Conservation (phyloP, 2,329 filamentous ascomycete species). For the Nemania sp. region DNA sequence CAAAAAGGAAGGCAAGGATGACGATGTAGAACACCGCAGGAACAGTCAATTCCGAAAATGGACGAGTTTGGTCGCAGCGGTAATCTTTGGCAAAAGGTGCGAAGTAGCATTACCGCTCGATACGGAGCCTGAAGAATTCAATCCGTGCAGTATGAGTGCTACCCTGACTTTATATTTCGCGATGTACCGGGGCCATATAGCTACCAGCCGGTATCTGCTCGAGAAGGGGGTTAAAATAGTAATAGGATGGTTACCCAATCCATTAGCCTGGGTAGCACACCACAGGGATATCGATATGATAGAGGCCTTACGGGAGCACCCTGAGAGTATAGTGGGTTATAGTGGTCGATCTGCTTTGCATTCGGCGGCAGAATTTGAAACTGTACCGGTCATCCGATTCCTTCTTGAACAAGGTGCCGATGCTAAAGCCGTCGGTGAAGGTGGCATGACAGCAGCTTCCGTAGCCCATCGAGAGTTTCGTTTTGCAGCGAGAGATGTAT, state of each 20-base stretch:
- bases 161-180: not conserved
- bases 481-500: not conserved
- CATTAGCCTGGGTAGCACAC: not conserved
- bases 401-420: constrained; percentile 13
- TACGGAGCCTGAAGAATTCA: not conserved
- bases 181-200: not conserved
- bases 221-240: not conserved
- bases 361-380: constrained; percentile 6
- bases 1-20: not conserved
- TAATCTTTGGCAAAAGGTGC: not conserved
- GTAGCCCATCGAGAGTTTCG: not conserved
- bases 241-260: not conserved
- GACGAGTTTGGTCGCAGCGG: not conserved
- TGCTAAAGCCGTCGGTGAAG: not conserved
- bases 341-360: constrained; percentile 1
- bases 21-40: not conserved
- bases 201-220: not conserved
- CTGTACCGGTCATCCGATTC: not conserved
- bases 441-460: constrained; percentile 8
- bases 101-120: not conserved
- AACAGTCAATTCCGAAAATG: no score
- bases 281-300: not conserved
- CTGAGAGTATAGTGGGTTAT: not conserved
- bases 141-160: not conserved
- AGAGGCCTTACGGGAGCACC: not conserved